Evolutionary conservation across 441 rosid species (phyloP).

Genomic region (Aleurites moluccanus): DNA sequence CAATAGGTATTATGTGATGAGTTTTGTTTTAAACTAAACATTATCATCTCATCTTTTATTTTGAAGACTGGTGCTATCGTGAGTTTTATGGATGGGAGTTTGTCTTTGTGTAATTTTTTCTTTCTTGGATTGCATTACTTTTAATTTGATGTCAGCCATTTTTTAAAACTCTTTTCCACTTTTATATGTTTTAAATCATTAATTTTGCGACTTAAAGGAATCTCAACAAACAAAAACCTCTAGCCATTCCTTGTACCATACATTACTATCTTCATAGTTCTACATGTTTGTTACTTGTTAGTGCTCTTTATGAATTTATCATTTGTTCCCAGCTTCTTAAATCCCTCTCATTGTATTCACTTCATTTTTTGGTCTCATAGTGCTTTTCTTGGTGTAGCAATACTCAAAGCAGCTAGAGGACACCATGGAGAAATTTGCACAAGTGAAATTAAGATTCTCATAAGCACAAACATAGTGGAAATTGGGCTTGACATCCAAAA

Average conservation of each 20-base stretch:
- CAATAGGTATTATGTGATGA: conserved; percentile 3
- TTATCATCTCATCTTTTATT: conserved; percentile 2
- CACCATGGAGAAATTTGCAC: conserved; percentile 88
- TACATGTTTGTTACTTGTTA: neutral
- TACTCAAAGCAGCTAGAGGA: conserved; percentile 88
- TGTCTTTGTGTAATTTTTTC: neutral
- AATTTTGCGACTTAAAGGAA: neutral
- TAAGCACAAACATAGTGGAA: conserved; percentile 95
- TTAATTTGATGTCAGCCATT: neutral
- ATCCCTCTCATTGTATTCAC: neutral
- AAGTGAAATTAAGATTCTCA: conserved; percentile 76
- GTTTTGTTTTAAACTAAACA: neutral
- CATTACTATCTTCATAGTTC: neutral
- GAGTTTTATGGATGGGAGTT: neutral
- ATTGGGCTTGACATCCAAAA: conserved; percentile 98
- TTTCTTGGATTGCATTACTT: neutral
- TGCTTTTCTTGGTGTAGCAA: conserved; percentile 59
- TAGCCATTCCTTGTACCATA: neutral
- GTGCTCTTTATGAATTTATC: neutral
- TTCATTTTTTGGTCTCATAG: neutral
- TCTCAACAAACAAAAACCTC: neutral
- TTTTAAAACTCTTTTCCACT: neutral
- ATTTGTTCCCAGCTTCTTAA: neutral
- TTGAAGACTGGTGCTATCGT: neutral
- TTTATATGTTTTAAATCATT: neutral